phyloP scores from a whole-genome alignment of 306 rosid genomes.

The Acacia confusa region DNA sequence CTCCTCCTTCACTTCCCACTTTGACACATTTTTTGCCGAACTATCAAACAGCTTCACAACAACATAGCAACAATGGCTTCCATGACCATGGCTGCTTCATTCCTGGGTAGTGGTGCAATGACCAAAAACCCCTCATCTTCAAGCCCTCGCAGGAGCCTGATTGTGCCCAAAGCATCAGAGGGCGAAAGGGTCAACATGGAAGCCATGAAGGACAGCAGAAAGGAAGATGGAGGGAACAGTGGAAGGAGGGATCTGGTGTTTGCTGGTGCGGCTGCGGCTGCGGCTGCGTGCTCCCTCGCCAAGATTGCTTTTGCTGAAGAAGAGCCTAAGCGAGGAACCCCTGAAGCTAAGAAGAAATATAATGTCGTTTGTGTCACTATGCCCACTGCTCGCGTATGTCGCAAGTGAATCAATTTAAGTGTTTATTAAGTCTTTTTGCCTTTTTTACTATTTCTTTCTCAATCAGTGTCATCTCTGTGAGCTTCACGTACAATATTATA shows the following conservation, averaged over 20 bases:
- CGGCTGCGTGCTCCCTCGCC: conserved; percentile 48
- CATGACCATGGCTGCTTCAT: conserved; percentile 54
- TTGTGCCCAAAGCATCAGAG: conserved; percentile 44
- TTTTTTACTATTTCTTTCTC: background rate
- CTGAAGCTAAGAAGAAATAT: conserved; percentile 61
- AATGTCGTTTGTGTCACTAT: conserved; percentile 54
- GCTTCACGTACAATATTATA: background rate
- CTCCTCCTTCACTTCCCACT: background rate
- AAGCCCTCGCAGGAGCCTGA: conserved; percentile 23
- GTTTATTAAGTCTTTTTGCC: background rate
- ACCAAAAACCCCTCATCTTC: background rate
- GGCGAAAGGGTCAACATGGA: conserved; percentile 33
- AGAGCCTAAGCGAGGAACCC: conserved; percentile 53
- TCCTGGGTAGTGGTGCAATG: conserved; percentile 27
- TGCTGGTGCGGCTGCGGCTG: conserved; percentile 48
- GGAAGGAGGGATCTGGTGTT: conserved; percentile 63
- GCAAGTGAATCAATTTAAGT: conserved; percentile 32
- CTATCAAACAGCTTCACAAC: background rate
- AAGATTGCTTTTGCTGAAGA: conserved; percentile 50
- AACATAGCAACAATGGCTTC: conserved; percentile 48
- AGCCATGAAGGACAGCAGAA: conserved; percentile 35
- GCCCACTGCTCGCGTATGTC: conserved; percentile 73
- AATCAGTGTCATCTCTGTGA: background rate
- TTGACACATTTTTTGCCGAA: background rate
- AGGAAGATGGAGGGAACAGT: conserved; percentile 37